Conservation (phyloP, 176 grass and related monocot species). For the Oryza coarctata region DNA sequence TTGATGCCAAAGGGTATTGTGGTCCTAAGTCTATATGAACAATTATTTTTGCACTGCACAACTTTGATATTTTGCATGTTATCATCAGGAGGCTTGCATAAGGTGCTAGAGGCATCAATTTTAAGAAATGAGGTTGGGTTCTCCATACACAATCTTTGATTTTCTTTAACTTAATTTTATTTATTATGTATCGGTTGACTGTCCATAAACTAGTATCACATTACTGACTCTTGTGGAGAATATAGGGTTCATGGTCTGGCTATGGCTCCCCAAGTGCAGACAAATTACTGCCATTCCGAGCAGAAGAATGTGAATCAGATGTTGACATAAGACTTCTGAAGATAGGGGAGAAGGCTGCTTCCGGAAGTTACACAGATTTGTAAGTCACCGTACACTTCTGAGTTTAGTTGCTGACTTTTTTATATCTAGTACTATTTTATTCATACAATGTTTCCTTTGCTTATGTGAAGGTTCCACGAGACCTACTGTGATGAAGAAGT, state of each 20-base stretch:
- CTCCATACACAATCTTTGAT: background rate
- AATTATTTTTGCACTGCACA: background rate
- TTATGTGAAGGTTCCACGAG: constrained; percentile 60
- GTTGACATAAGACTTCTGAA: constrained; percentile 62
- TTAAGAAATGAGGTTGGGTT: constrained; percentile 62
- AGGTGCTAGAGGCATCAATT: constrained; percentile 61
- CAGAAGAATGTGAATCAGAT: constrained; percentile 56
- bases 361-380: constrained; percentile 74
- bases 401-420: constrained; percentile 23
- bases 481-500: constrained; percentile 68
- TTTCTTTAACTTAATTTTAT: background rate
- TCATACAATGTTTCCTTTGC: background rate
- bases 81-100: constrained; percentile 71
- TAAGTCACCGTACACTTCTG: constrained; percentile 40
- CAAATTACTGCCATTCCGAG: constrained; percentile 43
- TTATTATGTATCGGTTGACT: constrained; percentile 2
- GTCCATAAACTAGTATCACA: constrained; percentile 13
- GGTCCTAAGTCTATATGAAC: constrained; percentile 1
- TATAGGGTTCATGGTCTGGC: constrained; percentile 85
- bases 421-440: background rate
- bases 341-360: constrained; percentile 59
- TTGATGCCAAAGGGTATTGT: background rate
- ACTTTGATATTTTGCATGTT: constrained; percentile 34
- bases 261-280: constrained; percentile 58
- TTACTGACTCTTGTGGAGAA: constrained; percentile 10